A percentile compares a stretch with the other conserved stretches of the same genome.
Conservation (phyloP, 2,329 filamentous ascomycete genomes). For the Chaetomiaceae sp. region DNA sequence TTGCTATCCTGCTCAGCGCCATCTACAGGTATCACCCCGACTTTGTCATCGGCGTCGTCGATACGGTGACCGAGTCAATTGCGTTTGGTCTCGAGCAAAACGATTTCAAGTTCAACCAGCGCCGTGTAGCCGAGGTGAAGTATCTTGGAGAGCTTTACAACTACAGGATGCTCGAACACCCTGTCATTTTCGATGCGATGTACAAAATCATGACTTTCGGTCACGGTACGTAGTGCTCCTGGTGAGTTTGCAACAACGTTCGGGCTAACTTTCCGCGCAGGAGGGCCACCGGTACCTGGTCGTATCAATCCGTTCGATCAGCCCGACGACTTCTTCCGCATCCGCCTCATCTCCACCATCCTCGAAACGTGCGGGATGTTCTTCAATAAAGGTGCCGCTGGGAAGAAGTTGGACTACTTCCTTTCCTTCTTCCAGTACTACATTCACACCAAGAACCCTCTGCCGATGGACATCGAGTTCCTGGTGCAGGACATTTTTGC, state of each 20-base stretch:
- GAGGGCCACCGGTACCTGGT: conserved; percentile 74
- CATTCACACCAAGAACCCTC: conserved; percentile 77
- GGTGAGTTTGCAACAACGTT: not conserved
- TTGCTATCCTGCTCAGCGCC: conserved; percentile 82
- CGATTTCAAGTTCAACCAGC: conserved; percentile 95
- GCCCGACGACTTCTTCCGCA: conserved; percentile 92
- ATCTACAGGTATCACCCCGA: conserved; percentile 87
- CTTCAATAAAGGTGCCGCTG: conserved; percentile 86
- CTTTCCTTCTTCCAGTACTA: conserved; percentile 97
- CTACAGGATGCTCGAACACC: conserved; percentile 93
- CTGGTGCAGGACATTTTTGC: conserved; percentile 89
- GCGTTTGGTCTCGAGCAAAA: conserved; percentile 86
- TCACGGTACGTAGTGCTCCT: conserved; percentile 50
- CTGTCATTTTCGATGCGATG: conserved; percentile 88
- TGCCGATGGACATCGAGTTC: conserved; percentile 97
- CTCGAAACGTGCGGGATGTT: conserved; percentile 95
- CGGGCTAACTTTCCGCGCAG: conserved; percentile 30
- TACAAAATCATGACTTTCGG: conserved; percentile 94
- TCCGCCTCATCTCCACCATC: conserved; percentile 80
- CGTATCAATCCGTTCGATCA: conserved; percentile 72
- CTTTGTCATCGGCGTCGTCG: conserved; percentile 86
- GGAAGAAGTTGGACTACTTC: conserved; percentile 98
- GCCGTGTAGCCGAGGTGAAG: conserved; percentile 89
- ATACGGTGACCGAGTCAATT: conserved; percentile 84
- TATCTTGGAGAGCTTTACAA: conserved; percentile 96